Conservation (phyloP, 495 filamentous ascomycete genomes). For the Filosporella fistucella region DNA sequence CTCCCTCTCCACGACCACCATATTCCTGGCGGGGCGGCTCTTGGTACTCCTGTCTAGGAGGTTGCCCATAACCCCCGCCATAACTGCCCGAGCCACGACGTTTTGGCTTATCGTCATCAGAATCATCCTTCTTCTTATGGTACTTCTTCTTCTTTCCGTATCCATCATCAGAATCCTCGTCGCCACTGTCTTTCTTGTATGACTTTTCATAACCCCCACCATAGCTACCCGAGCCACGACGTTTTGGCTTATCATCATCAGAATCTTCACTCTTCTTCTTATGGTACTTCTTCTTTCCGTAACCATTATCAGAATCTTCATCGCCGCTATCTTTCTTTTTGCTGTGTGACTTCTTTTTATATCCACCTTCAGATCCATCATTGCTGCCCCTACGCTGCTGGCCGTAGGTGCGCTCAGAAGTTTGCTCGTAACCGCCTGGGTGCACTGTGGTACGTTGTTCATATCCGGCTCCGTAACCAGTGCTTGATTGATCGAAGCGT, state of each 20-base stretch:
- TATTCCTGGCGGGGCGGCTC: conserved; percentile 4
- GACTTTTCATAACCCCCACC: not conserved
- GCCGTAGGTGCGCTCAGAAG: conserved; percentile 15
- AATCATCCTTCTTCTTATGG: conserved; percentile 11
- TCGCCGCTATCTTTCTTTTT: conserved; percentile 6
- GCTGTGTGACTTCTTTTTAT: too few relatives aligned
- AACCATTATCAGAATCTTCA: not conserved
- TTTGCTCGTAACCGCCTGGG: conserved; percentile 23
- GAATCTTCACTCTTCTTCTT: conserved; percentile 11
- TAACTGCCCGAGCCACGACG: not conserved
- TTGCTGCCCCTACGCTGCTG: too few relatives aligned
- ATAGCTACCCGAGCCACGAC: not conserved
- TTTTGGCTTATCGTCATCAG: conserved; percentile 3
- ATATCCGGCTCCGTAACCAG: conserved; percentile 8
- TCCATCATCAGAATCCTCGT: too few relatives aligned
- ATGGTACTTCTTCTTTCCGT: conserved; percentile 15
- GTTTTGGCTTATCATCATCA: conserved; percentile 12
- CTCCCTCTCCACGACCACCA: conserved; percentile 1
- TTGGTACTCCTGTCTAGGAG: conserved; percentile 4
- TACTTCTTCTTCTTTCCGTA: too few relatives aligned
- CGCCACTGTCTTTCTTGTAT: not conserved
- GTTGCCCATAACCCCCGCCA: conserved; percentile 2
- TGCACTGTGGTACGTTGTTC: conserved; percentile 11
- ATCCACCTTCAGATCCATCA: too few relatives aligned
- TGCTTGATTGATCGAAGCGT: conserved; percentile 29